These are phyloP conservation scores for Hypoxylon sp. DNA, from an alignment of 2,329 filamentous ascomycete genomes.

Conservation along the genomic window DNA sequence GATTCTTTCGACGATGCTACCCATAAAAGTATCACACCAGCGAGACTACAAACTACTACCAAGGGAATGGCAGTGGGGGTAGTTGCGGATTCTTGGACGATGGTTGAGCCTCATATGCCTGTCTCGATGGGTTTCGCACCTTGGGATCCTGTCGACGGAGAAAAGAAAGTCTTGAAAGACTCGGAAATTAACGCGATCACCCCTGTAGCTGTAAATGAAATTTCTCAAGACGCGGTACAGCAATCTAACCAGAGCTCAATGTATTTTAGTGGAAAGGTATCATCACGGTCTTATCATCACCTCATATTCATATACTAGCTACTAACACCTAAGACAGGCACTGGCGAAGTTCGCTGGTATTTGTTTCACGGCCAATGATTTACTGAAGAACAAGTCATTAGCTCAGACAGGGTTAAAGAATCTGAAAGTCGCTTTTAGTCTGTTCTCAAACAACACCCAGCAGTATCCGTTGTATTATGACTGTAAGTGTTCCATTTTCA, in stretches of 20 bases:
- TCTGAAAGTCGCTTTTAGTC: slow-evolving; percentile 76
- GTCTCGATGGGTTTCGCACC: slow-evolving; percentile 82
- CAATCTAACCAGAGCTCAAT: slow-evolving; percentile 86
- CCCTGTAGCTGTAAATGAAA: slow-evolving; percentile 77
- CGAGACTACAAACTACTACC: slow-evolving; percentile 83
- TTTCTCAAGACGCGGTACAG: slow-evolving; percentile 80
- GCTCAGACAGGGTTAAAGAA: slow-evolving; percentile 71
- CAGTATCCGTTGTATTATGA: slow-evolving; percentile 76
- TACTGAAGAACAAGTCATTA: slow-evolving; percentile 71
- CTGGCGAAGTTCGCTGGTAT: slow-evolving; percentile 82
- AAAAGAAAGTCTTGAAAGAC: slow-evolving; percentile 63
- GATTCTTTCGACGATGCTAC: slow-evolving; percentile 77
- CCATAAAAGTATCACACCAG: slow-evolving; percentile 63
- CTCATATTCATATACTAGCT: background rate
- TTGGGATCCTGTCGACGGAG: slow-evolving; percentile 73
- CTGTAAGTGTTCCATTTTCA: slow-evolving; percentile 58
- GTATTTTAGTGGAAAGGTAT: slow-evolving; percentile 89
- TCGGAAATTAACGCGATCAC: slow-evolving; percentile 72
- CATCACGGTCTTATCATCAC: background rate
- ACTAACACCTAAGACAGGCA: slow-evolving; percentile 60
- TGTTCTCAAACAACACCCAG: slow-evolving; percentile 78
- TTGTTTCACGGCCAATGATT: slow-evolving; percentile 74
- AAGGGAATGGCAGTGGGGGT: slow-evolving; percentile 86
- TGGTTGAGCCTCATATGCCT: slow-evolving; percentile 82
- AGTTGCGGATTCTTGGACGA: slow-evolving; percentile 80